Base-by-base conservation (phyloP, 495 filamentous ascomycete genomes). In the Umbilicaria muhlenbergii region DNA sequence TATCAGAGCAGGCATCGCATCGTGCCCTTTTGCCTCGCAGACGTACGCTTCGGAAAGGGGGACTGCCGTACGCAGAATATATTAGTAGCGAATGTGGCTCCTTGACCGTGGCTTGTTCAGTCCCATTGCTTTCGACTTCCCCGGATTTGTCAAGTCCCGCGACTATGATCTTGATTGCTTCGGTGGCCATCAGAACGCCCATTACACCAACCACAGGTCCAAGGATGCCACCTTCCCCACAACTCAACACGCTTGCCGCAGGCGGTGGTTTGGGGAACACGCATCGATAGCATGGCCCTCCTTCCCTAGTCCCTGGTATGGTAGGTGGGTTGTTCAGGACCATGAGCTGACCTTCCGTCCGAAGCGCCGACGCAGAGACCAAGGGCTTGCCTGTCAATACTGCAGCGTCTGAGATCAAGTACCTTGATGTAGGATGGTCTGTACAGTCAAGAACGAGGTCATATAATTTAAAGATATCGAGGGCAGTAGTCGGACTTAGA, bases 361-460 rank as follows among this genome's bases (percentile, higher is more conserved):
- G 74, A 17, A 95, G 61, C 0, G 91, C 87, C 2, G 86, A 91
- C 0, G 88, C 89, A 2, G 85, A 91, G 21, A 98, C 75, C 21
- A 98, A 68, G 0, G 86, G 77, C 51, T 88, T 94, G 1, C 66
- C 56, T 1, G 84, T 62, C 10, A 94, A 61, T 1, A 95, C 81
- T 41, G 83, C 86, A 13, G 84, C 72, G 51, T 98, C 91, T 0
- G 87, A 94, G 51, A 96, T 83, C 5, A 96, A 69, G 57, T 98
- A 96, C 34, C 91, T 84, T 0, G 87, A 81, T 5, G 81, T 79
- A 0, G 89, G 91, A 44, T 85, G 85, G 59, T 98, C 91, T 4
- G 87, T 94, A 54, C 91, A 98, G 60, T 98, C 91, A 24, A 98
- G 73, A 19, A 96, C 74, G 5, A 94, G 49, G 53, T 95, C 86